Conservation (phyloP, 2,329 filamentous ascomycete species). For the Curvularia verruculosa region DNA sequence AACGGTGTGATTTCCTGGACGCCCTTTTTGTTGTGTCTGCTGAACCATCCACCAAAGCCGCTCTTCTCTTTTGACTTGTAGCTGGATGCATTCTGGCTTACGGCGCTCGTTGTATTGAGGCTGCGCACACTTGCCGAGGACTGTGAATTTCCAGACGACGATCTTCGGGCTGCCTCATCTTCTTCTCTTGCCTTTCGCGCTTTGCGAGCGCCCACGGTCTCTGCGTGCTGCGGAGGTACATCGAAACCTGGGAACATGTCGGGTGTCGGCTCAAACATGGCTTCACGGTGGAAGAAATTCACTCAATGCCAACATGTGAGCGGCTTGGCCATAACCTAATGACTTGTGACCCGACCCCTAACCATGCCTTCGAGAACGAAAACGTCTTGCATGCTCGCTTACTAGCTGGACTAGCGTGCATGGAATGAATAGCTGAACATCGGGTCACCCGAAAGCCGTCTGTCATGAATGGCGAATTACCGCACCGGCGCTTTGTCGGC, state of each 20-base stretch:
- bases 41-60: constrained; percentile 27
- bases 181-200: constrained; percentile 29
- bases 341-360: constrained; percentile 5
- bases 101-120: constrained; percentile 9
- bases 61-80: constrained; percentile 21
- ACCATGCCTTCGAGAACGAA: background rate
- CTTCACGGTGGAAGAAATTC: constrained; percentile 8
- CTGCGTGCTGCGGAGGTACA: constrained; percentile 33
- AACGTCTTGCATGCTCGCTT: constrained; percentile 5
- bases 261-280: constrained; percentile 9
- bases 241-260: constrained; percentile 38
- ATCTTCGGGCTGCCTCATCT: constrained; percentile 24
- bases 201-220: constrained; percentile 36
- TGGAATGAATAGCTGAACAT: background rate
- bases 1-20: constrained; percentile 32
- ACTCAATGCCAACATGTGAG: constrained; percentile 7
- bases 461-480: constrained; percentile 2
- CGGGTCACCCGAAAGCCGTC: constrained; percentile 2
- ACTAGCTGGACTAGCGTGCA: constrained; percentile 7
- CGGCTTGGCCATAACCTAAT: background rate
- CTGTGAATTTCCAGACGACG: constrained; percentile 29
- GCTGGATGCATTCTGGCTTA: constrained; percentile 9
- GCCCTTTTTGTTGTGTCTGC: constrained; percentile 31
- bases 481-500: background rate
- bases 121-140: constrained; percentile 30